These are phyloP conservation scores for Botrytis squamosa DNA, from an alignment of 2,329 filamentous ascomycete species.

Conservation along the genomic window DNA sequence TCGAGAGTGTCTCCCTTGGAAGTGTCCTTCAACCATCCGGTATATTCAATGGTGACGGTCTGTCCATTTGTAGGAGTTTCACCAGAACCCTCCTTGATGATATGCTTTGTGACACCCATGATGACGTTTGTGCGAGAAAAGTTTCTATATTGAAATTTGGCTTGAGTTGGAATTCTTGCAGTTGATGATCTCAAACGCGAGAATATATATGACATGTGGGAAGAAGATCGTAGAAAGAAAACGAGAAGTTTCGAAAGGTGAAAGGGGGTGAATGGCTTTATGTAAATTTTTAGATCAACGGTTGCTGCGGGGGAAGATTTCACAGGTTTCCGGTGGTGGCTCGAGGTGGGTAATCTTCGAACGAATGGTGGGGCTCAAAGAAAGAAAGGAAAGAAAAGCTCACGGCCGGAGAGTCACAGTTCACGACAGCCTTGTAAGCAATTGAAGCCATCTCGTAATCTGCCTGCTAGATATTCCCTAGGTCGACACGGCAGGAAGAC, in stretches of 20 bases:
- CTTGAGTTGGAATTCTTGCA: slow-evolving; percentile 17
- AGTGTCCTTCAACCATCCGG: slow-evolving; percentile 76
- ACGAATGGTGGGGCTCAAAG: neutral
- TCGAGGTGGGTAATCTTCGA: neutral
- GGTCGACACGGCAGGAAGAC: neutral
- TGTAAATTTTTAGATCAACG: slow-evolving; percentile 16
- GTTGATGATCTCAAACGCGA: slow-evolving; percentile 15
- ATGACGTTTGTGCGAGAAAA: slow-evolving; percentile 37
- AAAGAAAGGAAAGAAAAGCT: neutral
- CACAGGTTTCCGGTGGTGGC: neutral
- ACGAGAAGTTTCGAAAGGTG: neutral
- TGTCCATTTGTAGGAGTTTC: slow-evolving; percentile 62
- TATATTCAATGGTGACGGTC: slow-evolving; percentile 85
- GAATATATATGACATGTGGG: slow-evolving; percentile 25
- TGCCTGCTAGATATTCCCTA: neutral
- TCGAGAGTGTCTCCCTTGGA: slow-evolving; percentile 67
- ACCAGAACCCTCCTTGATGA: slow-evolving; percentile 60
- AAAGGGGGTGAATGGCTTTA: slow-evolving; percentile 18
- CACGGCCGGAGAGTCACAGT: neutral
- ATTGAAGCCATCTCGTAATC: neutral
- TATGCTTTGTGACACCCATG: slow-evolving; percentile 74
- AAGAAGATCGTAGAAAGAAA: neutral
- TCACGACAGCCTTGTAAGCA: neutral
- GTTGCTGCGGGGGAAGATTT: neutral
- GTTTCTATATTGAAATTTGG: slow-evolving; percentile 24